Conservation (phyloP, 148 eudicot species). For the Cornus suecica region DNA sequence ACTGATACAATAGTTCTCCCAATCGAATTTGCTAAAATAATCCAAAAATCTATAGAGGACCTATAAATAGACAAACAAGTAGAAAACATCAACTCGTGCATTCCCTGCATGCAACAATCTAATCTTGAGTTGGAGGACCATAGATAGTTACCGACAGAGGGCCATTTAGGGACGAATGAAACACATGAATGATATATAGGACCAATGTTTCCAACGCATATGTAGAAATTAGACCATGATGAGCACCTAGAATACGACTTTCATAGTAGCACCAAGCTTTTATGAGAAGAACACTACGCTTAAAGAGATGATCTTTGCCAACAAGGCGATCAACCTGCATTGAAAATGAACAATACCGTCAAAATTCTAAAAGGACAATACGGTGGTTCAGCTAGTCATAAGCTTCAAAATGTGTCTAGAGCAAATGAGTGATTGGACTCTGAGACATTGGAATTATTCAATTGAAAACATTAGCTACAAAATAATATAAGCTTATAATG, state of each 20-base stretch:
- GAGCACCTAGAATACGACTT: constrained; percentile 69
- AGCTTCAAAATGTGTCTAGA: background rate
- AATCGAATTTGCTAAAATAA: constrained; percentile 57
- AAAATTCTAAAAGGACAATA: background rate
- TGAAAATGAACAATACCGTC: background rate
- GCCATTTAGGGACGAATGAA: constrained; percentile 51
- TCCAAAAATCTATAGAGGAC: constrained; percentile 58
- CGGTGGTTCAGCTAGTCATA: background rate
- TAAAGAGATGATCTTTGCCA: constrained; percentile 55
- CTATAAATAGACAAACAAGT: constrained; percentile 23
- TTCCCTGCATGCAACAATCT: background rate
- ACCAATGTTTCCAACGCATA: constrained; percentile 62
- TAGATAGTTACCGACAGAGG: constrained; percentile 44
- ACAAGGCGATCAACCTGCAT: constrained; percentile 58
- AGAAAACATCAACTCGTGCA: background rate
- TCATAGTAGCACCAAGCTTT: constrained; percentile 77
- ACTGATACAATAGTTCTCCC: constrained; percentile 65
- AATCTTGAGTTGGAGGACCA: background rate
- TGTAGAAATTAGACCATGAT: constrained; percentile 67
- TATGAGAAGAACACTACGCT: constrained; percentile 55
- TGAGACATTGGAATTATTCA: background rate
- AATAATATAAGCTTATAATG: background rate
- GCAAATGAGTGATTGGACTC: background rate
- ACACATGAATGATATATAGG: constrained; percentile 51
- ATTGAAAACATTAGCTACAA: constrained; percentile 1